Evolutionary conservation across 495 filamentous ascomycete genomes (phyloP), one percentile per base, ranked within the genome.

Genomic region (Penicillium ucsense): DNA sequence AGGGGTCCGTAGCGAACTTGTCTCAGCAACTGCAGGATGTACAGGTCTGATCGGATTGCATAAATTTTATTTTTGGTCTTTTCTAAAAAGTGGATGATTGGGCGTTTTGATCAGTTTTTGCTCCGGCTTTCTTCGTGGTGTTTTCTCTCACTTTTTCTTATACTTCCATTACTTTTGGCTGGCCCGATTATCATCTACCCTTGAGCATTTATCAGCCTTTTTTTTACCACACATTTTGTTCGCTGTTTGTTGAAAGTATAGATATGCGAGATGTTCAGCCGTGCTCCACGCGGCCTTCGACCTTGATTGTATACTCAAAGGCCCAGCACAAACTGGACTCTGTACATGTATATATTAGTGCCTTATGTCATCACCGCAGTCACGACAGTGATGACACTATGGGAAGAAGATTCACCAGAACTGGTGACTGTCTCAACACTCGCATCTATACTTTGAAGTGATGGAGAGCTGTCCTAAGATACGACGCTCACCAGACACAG

Each of bases 1-100:
- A 43, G 3, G 57, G 50, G 7, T 38, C 45, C 38, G 53, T 58
- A 8, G 37, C 47, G 7, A 53, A 32, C 35, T 40, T 66, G 41
- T 49, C 61, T 4, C 41, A 63, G 43, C 56, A 64, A 43, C 50
- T 66, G 27, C 51, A 60, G 44, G 49, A 50, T 6, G 38, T 49
- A 20, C 45, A 52, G 38, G 55, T 61, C 32, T 54, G 51, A 41
- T n/a, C 8, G 3, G 8, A 9, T 30, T 38, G 44, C 44, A 46
- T 46, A 32, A 20, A 20, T 1, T 20, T 20, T 2, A 20, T 20
- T 20, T 20, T 20, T 20, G 20, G 2, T n/a, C 28, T 30, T 41
- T 41, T 30, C 6, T 32, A 40, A 51, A 58, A 48, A 38, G 30
- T 29, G 38, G 50, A 48, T 48, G 48, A 43, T 41, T 33, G 38